Base-by-base conservation (phyloP, 495 filamentous ascomycete species). In the Hyaloscypha finlandica region DNA sequence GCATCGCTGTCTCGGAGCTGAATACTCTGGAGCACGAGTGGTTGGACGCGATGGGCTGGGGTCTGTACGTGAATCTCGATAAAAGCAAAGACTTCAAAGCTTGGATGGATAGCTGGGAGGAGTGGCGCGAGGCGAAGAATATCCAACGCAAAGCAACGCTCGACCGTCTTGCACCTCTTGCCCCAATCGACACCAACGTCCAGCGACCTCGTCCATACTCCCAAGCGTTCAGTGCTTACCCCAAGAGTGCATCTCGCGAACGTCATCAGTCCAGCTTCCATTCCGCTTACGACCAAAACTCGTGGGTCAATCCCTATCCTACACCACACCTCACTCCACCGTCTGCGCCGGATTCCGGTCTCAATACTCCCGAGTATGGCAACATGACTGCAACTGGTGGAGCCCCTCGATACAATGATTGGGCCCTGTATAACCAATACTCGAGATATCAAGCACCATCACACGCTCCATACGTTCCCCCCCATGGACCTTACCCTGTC, bases 1-100 rank as follows among this genome's bases (percentile, higher is more conserved):
- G 90, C 64, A 97, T 99, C 67, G 78, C 89, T 25, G 93, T 99
- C 29, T 70, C 82, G 30, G 94, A 97, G 71, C 81, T 99, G 72
- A 98, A 98, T 80, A 83, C 83, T 66, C 83, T 97, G 80, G 95
- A 99, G 80, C 86, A 88, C 71, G 91, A 97, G 73, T 99, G 95
- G 95, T 83, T 99, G 31, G 81, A 83, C 54, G 89, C 88, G 30
- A 96, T 97, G 65, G 81, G 85, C 60, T 98, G 91, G 90, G 86
- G 89, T 66, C 87, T 99, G 73, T 95, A 97, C 75, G 89, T 94
- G 71, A 91, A 96, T 70, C 89, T 92, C 42, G 85, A 92, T 66
- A 86, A 90, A 71, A 88, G 88, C 62, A 86, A 93, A 68, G 94
- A 94, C 33, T 97, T 95, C 76, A 81, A 84, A 29, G 86, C 89